These are phyloP conservation scores for Solanum tacnaense DNA, from an alignment of 257 asterid species.

Conservation along the genomic window DNA sequence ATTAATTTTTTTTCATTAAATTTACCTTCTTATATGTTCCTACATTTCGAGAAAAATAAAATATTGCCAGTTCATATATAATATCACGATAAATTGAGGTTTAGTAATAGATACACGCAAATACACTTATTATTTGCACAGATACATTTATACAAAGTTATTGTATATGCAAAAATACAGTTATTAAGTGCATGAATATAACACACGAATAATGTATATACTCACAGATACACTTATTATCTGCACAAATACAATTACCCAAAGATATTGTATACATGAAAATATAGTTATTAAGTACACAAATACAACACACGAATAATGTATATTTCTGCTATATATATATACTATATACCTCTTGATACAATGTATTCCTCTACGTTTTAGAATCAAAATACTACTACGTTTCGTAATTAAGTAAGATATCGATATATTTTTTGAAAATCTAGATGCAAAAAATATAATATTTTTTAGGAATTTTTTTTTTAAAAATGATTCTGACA, in stretches of 20 bases:
- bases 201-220: too few relatives aligned
- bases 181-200: too few relatives aligned
- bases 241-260: background rate
- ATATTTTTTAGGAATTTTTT: too few relatives aligned
- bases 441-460: too few relatives aligned
- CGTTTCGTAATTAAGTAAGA: background rate
- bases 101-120: too few relatives aligned
- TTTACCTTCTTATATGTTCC: background rate
- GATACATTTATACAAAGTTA: accelerated
- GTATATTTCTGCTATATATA: background rate
- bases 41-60: background rate
- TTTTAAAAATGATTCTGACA: background rate
- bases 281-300: too few relatives aligned
- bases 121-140: too few relatives aligned
- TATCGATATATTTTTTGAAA: too few relatives aligned
- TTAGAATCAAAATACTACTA: background rate
- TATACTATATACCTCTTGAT: background rate
- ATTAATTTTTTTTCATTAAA: background rate
- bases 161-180: too few relatives aligned
- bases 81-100: too few relatives aligned
- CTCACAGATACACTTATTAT: too few relatives aligned
- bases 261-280: background rate
- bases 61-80: background rate
- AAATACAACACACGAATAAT: too few relatives aligned
- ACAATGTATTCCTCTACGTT: background rate